phyloP scores from a whole-genome alignment of 1,139 yeast genomes.

The Suhomyces anneliseae region DNA sequence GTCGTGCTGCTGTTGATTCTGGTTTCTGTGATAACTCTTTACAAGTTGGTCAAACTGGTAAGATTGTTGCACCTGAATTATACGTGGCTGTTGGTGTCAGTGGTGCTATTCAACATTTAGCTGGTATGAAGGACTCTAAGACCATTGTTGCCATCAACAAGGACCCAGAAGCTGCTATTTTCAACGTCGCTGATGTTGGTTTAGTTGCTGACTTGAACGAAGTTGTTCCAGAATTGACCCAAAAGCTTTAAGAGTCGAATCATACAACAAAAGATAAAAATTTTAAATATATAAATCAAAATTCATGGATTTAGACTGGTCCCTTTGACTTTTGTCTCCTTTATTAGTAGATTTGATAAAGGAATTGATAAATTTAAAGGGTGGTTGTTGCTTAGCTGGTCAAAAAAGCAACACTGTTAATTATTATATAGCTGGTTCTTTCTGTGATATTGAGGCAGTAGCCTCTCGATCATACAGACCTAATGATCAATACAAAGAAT shows the following conservation, averaged over 20 bases:
- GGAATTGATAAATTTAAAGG: too few species aligned
- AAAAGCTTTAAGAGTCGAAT: constrained; percentile 48
- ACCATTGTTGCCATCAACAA: constrained; percentile 92
- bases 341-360: too few species aligned
- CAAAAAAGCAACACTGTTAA: too few species aligned
- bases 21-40: constrained; percentile 97
- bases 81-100: constrained; percentile 92
- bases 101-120: constrained; percentile 97
- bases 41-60: constrained; percentile 98
- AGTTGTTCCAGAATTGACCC: constrained; percentile 82
- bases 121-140: constrained; percentile 97
- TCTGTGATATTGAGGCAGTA: too few species aligned
- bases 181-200: constrained; percentile 87
- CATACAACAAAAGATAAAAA: too few species aligned
- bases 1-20: constrained; percentile 96
- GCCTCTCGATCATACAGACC: too few species aligned
- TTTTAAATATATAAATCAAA: too few species aligned
- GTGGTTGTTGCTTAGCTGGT: too few species aligned
- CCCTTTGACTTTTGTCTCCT: too few species aligned
- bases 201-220: constrained; percentile 87
- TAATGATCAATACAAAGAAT: too few species aligned
- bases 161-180: constrained; percentile 92
- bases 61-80: constrained; percentile 94
- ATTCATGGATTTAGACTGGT: too few species aligned
- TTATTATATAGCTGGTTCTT: too few species aligned